Percentiles rank a stretch among this genome's conserved stretches.
These are phyloP conservation scores for Oehlia diaphana DNA, from an alignment of 192 early-diverging fungal genomes.

Conservation along the genomic window DNA sequence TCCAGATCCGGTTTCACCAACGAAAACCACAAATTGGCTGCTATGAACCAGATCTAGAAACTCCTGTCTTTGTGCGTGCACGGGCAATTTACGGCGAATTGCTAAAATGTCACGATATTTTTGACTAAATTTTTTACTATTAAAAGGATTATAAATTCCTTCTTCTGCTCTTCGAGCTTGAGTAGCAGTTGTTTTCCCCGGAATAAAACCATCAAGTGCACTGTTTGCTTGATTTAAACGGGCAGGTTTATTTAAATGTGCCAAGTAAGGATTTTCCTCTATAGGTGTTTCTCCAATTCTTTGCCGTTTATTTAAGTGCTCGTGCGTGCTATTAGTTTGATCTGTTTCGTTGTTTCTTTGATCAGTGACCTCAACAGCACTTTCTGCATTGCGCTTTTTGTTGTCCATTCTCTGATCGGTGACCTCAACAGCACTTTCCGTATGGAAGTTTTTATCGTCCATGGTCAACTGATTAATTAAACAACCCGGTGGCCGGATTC, in stretches of 20 bases:
- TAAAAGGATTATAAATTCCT: slow-evolving; percentile 76
- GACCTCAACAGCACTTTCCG: no score
- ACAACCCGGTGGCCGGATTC: no score
- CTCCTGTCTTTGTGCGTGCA: slow-evolving; percentile 88
- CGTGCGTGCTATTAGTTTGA: background rate
- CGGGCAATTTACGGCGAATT: slow-evolving; percentile 87
- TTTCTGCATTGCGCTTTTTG: background rate
- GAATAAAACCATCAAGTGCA: slow-evolving; percentile 53
- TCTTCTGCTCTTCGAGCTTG: slow-evolving; percentile 82
- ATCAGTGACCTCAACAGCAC: background rate
- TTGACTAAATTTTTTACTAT: slow-evolving; percentile 70
- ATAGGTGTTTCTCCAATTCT: background rate
- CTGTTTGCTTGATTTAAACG: slow-evolving; percentile 17
- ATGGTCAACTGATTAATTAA: no score
- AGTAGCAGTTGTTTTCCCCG: slow-evolving; percentile 80
- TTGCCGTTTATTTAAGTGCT: slow-evolving; percentile 17
- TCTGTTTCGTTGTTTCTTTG: background rate
- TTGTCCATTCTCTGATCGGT: background rate
- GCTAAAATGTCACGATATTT: slow-evolving; percentile 86
- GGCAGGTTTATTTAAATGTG: background rate
- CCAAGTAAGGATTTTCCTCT: slow-evolving; percentile 20
- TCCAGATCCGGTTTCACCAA: slow-evolving; percentile 97
- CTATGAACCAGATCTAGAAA: slow-evolving; percentile 91
- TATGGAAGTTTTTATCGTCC: no score
- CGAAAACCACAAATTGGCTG: slow-evolving; percentile 93